A percentile compares a stretch with the other conserved stretches of the same genome.
phyloP scores from a whole-genome alignment of 2,329 filamentous ascomycete genomes.

The Bipolaris sorokiniana region DNA sequence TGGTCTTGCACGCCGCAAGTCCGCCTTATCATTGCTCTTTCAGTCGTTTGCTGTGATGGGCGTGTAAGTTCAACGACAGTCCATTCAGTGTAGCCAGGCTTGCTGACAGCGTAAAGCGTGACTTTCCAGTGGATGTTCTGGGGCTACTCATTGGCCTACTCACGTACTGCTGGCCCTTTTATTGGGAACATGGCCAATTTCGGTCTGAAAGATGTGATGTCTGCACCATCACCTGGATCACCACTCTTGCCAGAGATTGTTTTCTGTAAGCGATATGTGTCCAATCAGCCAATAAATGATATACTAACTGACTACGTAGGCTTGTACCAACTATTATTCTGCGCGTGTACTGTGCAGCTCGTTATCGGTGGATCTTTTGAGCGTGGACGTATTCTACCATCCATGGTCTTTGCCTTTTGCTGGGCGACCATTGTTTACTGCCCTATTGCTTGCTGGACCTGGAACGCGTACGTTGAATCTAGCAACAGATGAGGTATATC shows the following conservation, averaged over 20 bases:
- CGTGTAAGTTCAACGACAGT: constrained; percentile 46
- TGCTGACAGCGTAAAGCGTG: constrained; percentile 34
- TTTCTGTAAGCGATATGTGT: constrained; percentile 55
- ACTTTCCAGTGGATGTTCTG: constrained; percentile 70
- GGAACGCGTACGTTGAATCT: constrained; percentile 59
- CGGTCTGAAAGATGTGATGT: constrained; percentile 65
- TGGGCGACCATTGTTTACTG: constrained; percentile 72
- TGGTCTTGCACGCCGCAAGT: constrained; percentile 67
- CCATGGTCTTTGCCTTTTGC: constrained; percentile 67
- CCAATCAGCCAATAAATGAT: no score
- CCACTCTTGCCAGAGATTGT: constrained; percentile 67
- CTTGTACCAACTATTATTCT: constrained; percentile 70
- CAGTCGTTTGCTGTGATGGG: constrained; percentile 65
- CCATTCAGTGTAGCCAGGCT: neutral
- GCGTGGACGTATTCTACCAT: constrained; percentile 67
- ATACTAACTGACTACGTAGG: neutral
- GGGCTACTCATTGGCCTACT: constrained; percentile 69
- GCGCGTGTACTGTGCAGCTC: constrained; percentile 66
- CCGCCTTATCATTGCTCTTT: constrained; percentile 66
- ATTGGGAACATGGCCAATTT: constrained; percentile 69
- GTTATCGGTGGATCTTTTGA: constrained; percentile 69
- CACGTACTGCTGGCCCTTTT: constrained; percentile 64
- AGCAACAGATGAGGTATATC: no score
- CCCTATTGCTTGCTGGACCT: constrained; percentile 69
- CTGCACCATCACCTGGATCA: constrained; percentile 65